phyloP scores from a whole-genome alignment of 2,329 filamentous ascomycete genomes.

The Ophiostoma sp. region DNA sequence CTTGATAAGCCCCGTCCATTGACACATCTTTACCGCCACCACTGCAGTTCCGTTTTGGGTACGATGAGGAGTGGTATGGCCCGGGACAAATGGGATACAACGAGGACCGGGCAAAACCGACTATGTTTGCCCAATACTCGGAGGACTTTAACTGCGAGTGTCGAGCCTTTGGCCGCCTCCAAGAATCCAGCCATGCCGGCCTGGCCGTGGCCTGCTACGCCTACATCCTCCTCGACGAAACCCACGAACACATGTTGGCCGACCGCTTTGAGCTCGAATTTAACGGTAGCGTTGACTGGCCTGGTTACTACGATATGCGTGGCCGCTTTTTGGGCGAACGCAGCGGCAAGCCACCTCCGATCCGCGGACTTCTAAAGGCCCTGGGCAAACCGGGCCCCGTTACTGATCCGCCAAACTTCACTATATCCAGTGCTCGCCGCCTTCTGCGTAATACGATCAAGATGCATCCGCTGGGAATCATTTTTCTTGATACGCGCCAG shows the following conservation, averaged over 20 bases:
- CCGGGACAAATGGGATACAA: neutral
- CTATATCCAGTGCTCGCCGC: neutral
- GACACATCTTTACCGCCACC: neutral
- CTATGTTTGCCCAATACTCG: neutral
- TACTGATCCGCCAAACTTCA: neutral
- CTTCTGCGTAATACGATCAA: neutral
- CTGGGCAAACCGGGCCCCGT: neutral
- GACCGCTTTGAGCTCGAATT: neutral
- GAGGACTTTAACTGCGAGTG: slow-evolving; percentile 8
- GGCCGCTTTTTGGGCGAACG: neutral
- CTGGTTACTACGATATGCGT: neutral
- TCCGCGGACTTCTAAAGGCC: slow-evolving; percentile 4
- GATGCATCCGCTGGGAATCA: slow-evolving; percentile 4
- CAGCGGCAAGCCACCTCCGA: neutral
- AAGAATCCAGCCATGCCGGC: neutral
- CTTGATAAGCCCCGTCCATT: neutral
- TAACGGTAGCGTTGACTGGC: neutral
- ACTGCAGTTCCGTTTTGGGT: slow-evolving; percentile 2
- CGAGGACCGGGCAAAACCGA: neutral
- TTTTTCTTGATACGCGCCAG: neutral
- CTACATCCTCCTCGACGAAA: slow-evolving; percentile 4
- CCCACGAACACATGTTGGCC: neutral
- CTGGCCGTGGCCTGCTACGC: neutral
- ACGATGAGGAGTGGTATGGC: slow-evolving; percentile 13
- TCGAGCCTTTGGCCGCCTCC: neutral